Conservation (phyloP, 2,329 filamentous ascomycete genomes). For the Fusarium nygamai region DNA sequence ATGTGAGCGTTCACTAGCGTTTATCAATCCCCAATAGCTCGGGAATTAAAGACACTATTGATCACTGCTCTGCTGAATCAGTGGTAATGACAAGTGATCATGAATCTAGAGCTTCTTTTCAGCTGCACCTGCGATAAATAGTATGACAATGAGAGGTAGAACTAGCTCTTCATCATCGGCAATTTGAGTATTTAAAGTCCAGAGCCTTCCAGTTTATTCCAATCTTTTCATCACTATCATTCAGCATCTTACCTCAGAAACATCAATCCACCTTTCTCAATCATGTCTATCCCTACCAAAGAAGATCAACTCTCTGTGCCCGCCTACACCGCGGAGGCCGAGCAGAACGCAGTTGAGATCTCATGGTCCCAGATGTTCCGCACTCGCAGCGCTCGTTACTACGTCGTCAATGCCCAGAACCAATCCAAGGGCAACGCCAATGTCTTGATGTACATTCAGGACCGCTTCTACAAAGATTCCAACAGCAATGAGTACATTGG, state of each 20-base stretch:
- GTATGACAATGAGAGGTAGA: background rate
- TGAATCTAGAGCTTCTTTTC: background rate
- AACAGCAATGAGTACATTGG: conserved; percentile 20
- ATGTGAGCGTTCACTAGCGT: background rate
- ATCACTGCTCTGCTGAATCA: background rate
- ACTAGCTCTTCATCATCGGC: background rate
- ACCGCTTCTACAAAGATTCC: conserved; percentile 20
- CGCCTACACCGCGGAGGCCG: conserved; percentile 14
- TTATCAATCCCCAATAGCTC: background rate
- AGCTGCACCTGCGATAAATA: background rate
- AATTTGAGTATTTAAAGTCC: background rate
- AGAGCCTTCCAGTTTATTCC: accelerated
- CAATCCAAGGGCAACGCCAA: conserved; percentile 14
- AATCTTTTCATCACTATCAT: too few species aligned
- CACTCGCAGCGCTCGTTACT: conserved; percentile 21
- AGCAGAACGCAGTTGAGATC: conserved; percentile 16
- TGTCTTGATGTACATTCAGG: conserved; percentile 27
- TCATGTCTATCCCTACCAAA: conserved; percentile 23
- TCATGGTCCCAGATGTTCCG: conserved; percentile 22
- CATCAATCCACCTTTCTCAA: background rate
- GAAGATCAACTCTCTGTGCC: conserved; percentile 18
- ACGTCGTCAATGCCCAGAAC: conserved; percentile 22
- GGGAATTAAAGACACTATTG: background rate
- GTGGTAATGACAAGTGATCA: background rate
- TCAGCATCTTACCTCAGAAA: background rate